A percentile compares a stretch with the other conserved stretches of the same genome.
Conservation (phyloP, 352 stramenopile genomes). For the Blastocystis sp. region DNA sequence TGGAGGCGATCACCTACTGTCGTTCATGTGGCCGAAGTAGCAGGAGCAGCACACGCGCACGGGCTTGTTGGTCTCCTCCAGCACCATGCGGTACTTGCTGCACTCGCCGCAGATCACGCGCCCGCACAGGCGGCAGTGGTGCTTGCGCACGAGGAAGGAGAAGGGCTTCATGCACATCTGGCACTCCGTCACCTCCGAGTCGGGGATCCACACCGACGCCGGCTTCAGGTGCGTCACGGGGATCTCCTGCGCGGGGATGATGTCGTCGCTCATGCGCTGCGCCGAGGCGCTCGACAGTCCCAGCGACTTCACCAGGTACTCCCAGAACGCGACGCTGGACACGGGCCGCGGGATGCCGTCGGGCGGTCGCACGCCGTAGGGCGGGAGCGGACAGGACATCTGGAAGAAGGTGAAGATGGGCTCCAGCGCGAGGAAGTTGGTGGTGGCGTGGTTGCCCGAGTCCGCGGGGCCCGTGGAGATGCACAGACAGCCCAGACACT, state of each 20-base stretch:
- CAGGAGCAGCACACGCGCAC: constrained; percentile 86
- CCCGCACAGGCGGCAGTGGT: constrained; percentile 87
- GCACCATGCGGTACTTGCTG: constrained; percentile 83
- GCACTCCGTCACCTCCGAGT: constrained; percentile 80
- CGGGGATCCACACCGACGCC: constrained; percentile 47
- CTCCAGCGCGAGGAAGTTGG: constrained; percentile 48
- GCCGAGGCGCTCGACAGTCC: background rate
- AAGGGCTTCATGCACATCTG: constrained; percentile 88
- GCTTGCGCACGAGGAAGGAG: constrained; percentile 85
- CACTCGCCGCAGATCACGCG: constrained; percentile 86
- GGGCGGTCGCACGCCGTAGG: background rate
- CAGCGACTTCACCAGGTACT: constrained; percentile 51
- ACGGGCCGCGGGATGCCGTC: background rate
- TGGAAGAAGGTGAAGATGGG: constrained; percentile 71
- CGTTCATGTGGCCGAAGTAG: constrained; percentile 82
- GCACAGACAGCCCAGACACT: constrained; percentile 61
- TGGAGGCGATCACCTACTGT: constrained; percentile 80
- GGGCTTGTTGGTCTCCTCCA: constrained; percentile 83
- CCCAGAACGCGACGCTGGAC: constrained; percentile 45
- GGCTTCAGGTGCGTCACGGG: constrained; percentile 62
- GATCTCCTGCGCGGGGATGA: constrained; percentile 4
- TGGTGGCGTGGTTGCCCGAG: constrained; percentile 40
- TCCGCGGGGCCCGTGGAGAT: constrained; percentile 41
- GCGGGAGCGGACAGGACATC: constrained; percentile 18
- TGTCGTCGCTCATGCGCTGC: background rate